Conservation (phyloP, 805 yeast genomes). For the Ogataea polymorpha region DNA sequence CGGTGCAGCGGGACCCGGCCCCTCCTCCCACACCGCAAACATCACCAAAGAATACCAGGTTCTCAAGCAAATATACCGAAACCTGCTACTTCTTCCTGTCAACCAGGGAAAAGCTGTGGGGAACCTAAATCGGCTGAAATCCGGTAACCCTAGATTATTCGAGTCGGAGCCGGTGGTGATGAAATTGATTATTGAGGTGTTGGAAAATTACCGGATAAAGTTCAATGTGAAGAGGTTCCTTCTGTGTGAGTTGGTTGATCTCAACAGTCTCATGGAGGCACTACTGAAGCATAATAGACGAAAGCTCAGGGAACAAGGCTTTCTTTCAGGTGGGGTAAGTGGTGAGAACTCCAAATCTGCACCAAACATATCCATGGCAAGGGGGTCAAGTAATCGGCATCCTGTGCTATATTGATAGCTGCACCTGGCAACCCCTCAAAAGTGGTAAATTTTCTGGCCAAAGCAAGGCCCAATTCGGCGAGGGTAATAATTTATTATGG, state of each 20-base stretch:
- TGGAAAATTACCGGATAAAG: slow-evolving; percentile 58
- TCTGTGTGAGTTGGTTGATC: slow-evolving; percentile 61
- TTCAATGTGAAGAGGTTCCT: slow-evolving; percentile 57
- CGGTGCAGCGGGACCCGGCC: slow-evolving; percentile 15
- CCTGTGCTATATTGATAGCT: background rate
- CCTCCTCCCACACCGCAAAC: slow-evolving; percentile 9
- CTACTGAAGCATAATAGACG: slow-evolving; percentile 45
- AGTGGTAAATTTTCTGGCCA: background rate
- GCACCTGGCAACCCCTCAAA: background rate
- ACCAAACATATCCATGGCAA: background rate
- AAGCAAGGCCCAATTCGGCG: background rate
- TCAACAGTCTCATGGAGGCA: slow-evolving; percentile 49
- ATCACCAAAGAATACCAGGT: slow-evolving; percentile 22
- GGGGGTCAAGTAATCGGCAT: background rate
- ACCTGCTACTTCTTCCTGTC: slow-evolving; percentile 27
- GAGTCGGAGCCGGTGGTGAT: slow-evolving; percentile 53
- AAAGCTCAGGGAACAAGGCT: slow-evolving; percentile 15
- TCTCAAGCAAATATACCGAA: slow-evolving; percentile 27
- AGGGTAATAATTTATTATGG: background rate
- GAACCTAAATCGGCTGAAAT: slow-evolving; percentile 49
- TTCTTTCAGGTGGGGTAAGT: slow-evolving; percentile 1
- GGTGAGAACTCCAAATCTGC: slow-evolving; percentile 3
- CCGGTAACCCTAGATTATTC: slow-evolving; percentile 48
- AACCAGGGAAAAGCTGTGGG: slow-evolving; percentile 28
- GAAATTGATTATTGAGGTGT: slow-evolving; percentile 45